Conservation (phyloP, 805 yeast species). For the Ogataea populi-albae region DNA sequence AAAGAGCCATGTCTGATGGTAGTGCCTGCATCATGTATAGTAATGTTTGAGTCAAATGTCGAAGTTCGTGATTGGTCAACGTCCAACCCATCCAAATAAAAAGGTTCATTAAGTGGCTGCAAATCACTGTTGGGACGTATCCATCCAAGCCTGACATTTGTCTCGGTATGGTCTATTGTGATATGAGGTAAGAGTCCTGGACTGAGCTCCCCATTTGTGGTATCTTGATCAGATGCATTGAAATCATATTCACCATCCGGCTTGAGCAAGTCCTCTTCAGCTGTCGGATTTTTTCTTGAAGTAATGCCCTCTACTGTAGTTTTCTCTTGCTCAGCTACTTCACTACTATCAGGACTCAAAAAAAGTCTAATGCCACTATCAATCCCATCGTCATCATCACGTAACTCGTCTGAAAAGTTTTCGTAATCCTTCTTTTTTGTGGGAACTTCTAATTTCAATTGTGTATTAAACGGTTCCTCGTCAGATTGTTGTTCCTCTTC, state of each 20-base stretch:
- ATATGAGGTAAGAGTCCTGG: constrained; percentile 11
- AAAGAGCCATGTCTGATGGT: background rate
- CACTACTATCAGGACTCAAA: background rate
- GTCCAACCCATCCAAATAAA: constrained; percentile 4
- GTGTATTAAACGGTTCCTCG: too few relatives aligned
- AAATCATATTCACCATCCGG: constrained; percentile 11
- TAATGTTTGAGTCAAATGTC: constrained; percentile 14
- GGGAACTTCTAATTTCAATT: too few relatives aligned
- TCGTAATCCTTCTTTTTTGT: constrained; percentile 10
- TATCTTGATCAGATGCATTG: constrained; percentile 18
- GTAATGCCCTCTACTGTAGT: constrained; percentile 3
- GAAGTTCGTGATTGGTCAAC: constrained; percentile 11
- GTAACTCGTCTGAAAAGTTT: constrained; percentile 13
- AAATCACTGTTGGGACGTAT: too few relatives aligned
- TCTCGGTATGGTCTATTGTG: background rate
- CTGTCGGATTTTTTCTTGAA: background rate
- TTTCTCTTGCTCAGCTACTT: too few relatives aligned
- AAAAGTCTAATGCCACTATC: constrained; percentile 3
- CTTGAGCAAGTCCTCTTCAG: constrained; percentile 3
- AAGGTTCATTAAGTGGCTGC: constrained; percentile 13
- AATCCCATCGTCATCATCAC: constrained; percentile 7
- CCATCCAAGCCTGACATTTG: background rate
- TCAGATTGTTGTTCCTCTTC: constrained; percentile 17
- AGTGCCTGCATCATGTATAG: background rate
- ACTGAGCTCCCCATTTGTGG: constrained; percentile 12